Conservation (phyloP, 306 rosid genomes). For the Cucumis hystrix region DNA sequence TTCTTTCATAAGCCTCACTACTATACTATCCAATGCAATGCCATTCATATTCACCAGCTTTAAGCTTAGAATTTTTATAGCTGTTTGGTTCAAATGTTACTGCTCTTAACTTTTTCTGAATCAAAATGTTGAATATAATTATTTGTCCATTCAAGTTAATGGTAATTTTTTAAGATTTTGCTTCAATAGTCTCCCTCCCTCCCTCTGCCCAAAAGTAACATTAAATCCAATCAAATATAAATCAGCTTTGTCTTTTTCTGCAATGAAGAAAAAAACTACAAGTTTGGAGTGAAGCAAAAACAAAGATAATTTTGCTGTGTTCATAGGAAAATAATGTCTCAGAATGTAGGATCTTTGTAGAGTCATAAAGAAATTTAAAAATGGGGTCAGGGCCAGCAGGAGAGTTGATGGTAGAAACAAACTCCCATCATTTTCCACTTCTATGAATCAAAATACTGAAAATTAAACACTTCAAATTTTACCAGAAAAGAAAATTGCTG, state of each 20-base stretch:
- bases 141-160: background rate
- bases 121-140: background rate
- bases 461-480: background rate
- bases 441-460: background rate
- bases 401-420: background rate
- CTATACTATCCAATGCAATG: background rate
- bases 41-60: background rate
- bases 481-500: background rate
- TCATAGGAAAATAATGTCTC: background rate
- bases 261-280: background rate
- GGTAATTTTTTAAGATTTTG: background rate
- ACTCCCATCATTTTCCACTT: background rate
- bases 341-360: background rate
- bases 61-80: background rate
- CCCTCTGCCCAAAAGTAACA: background rate
- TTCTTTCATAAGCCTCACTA: no score
- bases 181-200: background rate
- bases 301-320: background rate
- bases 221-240: background rate
- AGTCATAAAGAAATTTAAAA: background rate
- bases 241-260: background rate
- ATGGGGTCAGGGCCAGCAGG: background rate
- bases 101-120: background rate
- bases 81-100: background rate
- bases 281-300: background rate